These are phyloP conservation scores for Theobroma grandiflorum DNA, from an alignment of 441 rosid species.

Conservation along the genomic window DNA sequence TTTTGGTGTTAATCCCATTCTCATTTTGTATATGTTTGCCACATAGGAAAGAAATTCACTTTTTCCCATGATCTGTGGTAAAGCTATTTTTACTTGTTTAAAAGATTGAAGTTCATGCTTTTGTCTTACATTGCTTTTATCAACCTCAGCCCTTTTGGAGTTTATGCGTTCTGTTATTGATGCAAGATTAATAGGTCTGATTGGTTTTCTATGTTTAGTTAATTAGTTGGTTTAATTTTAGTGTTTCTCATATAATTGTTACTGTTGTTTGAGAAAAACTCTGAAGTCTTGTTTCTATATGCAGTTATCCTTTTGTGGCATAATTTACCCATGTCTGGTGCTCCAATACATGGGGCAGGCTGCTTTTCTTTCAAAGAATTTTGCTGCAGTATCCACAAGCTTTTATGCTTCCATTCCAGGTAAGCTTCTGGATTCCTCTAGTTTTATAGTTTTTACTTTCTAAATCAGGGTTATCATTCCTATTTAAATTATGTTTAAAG, in stretches of 20 bases:
- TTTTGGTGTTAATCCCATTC: slow-evolving; percentile 8
- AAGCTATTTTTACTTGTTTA: slow-evolving; percentile 1
- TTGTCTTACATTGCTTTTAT: background rate
- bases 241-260: background rate
- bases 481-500: slow-evolving; percentile 3
- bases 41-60: background rate
- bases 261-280: slow-evolving; percentile 8
- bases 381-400: slow-evolving; percentile 60
- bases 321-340: slow-evolving; percentile 88
- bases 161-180: background rate
- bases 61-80: slow-evolving; percentile 7
- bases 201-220: background rate
- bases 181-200: background rate
- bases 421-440: slow-evolving; percentile 39
- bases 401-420: slow-evolving; percentile 94
- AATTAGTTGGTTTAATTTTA: background rate
- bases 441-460: background rate
- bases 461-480: slow-evolving; percentile 4
- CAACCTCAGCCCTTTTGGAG: background rate
- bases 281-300: slow-evolving; percentile 36
- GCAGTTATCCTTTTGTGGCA: slow-evolving; percentile 82
- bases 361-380: slow-evolving; percentile 86
- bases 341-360: slow-evolving; percentile 99
- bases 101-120: slow-evolving; percentile 1
- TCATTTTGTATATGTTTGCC: background rate